phyloP scores from a whole-genome alignment of 2,329 filamentous ascomycete genomes.

The Graphiopsis chlorocephala region DNA sequence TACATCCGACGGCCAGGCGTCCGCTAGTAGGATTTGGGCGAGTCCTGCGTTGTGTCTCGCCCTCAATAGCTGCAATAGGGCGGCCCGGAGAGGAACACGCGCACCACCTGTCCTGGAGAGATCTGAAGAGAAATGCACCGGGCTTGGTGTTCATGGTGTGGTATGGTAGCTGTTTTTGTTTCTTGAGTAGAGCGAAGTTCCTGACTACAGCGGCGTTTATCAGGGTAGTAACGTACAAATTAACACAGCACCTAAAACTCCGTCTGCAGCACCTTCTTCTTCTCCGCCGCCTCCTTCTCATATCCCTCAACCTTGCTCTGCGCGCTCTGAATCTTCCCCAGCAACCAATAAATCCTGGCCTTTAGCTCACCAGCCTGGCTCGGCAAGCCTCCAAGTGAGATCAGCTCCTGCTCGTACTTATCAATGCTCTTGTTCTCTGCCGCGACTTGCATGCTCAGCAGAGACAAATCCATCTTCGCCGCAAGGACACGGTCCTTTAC shows the following conservation, averaged over 20 bases:
- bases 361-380: conserved; percentile 67
- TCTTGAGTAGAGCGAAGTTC: no score
- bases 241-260: conserved; percentile 53
- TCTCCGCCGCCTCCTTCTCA: conserved; percentile 65
- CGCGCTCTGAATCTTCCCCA: conserved; percentile 69
- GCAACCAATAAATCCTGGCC: conserved; percentile 67
- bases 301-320: conserved; percentile 72
- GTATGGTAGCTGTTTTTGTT: no score
- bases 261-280: conserved; percentile 68
- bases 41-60: no score
- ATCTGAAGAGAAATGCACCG: no score
- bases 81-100: no score
- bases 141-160: no score
- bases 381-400: conserved; percentile 66
- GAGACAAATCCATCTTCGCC: conserved; percentile 65
- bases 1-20: no score
- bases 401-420: conserved; percentile 76
- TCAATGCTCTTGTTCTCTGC: conserved; percentile 72
- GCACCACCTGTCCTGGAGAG: no score
- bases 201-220: no score
- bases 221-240: no score
- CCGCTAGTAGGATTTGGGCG: no score
- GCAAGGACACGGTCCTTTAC: conserved; percentile 69
- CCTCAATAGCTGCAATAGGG: no score
- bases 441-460: conserved; percentile 66